Conservation (phyloP, 139 green algal species). For the Diplosphaera chodatii region DNA sequence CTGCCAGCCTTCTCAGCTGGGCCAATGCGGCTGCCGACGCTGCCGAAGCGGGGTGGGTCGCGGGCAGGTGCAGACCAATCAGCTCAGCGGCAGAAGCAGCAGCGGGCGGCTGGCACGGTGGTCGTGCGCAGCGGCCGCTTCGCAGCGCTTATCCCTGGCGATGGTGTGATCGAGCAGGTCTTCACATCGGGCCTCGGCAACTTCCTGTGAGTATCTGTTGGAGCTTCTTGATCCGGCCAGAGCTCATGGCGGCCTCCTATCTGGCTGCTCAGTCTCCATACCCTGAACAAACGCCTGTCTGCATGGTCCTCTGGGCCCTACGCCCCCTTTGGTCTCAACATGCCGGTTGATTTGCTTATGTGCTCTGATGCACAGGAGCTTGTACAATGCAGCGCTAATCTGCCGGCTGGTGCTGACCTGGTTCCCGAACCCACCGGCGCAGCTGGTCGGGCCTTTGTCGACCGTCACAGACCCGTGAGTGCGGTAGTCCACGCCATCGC, state of each 20-base stretch:
- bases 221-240: neutral
- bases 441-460: constrained; percentile 54
- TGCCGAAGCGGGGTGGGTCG: neutral
- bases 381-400: constrained; percentile 97
- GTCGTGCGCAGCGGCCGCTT: constrained; percentile 39
- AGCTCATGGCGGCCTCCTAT: too few species aligned
- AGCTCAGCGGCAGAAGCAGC: neutral
- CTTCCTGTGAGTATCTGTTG: constrained; percentile 58
- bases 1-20: neutral
- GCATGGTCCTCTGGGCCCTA: too few species aligned
- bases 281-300: too few species aligned
- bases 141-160: constrained; percentile 90
- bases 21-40: neutral
- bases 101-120: constrained; percentile 12
- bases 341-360: too few species aligned
- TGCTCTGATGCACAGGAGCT: constrained; percentile 57
- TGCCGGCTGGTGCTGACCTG: constrained; percentile 91
- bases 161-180: constrained; percentile 83
- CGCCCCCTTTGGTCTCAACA: too few species aligned
- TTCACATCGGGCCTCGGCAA: constrained; percentile 73
- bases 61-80: neutral
- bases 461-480: neutral
- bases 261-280: too few species aligned
- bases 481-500: neutral
- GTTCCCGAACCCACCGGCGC: constrained; percentile 85